phyloP scores from a whole-genome alignment of 2,329 filamentous ascomycete species.

The Hymenoscyphus salicellus region DNA sequence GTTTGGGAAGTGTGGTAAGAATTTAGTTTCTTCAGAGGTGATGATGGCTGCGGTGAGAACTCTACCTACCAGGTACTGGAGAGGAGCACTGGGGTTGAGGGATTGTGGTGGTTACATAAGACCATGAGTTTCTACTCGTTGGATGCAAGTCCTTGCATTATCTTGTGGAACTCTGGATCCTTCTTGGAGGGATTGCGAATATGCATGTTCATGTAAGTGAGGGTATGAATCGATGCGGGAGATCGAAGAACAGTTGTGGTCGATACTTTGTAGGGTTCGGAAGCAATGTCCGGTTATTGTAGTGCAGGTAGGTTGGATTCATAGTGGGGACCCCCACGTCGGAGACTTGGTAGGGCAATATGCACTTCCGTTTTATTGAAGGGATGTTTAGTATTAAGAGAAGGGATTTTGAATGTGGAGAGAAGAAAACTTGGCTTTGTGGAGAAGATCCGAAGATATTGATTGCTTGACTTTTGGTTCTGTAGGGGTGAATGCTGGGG shows the following conservation, averaged over 20 bases:
- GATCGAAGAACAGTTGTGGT: neutral
- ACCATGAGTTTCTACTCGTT: neutral
- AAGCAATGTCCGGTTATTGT: neutral
- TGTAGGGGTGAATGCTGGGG: too few relatives aligned
- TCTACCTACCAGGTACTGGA: neutral
- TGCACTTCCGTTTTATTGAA: too few relatives aligned
- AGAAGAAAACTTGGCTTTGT: too few relatives aligned
- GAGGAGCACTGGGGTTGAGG: neutral
- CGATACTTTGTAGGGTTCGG: neutral
- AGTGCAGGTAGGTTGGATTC: too few relatives aligned
- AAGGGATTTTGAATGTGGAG: too few relatives aligned
- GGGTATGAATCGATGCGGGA: too few relatives aligned
- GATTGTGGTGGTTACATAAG: neutral
- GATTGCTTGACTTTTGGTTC: too few relatives aligned
- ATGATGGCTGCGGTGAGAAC: neutral
- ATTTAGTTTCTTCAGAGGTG: neutral
- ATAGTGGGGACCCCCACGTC: neutral
- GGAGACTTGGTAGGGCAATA: too few relatives aligned
- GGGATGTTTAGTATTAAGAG: too few relatives aligned
- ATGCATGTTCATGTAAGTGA: neutral
- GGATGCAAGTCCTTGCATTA: neutral
- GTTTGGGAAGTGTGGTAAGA: neutral
- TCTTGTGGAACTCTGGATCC: neutral
- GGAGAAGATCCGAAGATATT: too few relatives aligned
- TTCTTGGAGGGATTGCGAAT: neutral